Base-by-base conservation (phyloP, 345 rosid species). In the Syzygium aromaticum region DNA sequence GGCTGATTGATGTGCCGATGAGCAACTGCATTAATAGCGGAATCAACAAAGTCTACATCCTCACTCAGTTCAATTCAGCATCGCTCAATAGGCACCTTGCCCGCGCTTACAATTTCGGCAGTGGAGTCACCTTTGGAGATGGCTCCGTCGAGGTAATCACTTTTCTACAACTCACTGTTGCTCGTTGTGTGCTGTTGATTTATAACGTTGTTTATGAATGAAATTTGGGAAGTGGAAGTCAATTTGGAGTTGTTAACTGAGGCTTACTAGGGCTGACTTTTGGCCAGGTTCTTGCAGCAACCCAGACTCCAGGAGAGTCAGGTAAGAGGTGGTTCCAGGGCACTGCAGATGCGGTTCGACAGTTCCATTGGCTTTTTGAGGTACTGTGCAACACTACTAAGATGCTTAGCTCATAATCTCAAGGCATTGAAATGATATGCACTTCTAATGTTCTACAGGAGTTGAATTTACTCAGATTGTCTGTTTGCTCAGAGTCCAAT, bases 1-100 rank as follows among this genome's bases (percentile, higher is more conserved):
- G 99, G 92, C 93, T 97, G 90, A 96, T 97, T 83, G 99, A 96
- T 90, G 99, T 97, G 90, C 99, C 99, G 11, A 97, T 97, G 99
- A 97, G 98, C 93, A 97, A 97, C 91, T 96, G 99, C 93, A 97
- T 96, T 67, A 95, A 95, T 92, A 95, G 98, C 54, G 98, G 99
- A 85, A 92, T 97, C 92, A 97, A 95, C 95, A 96, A 96, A 87
- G 94, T 97, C 21, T 96, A 97, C 93, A 96, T 96, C 92, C 99
- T 95, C 87, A 97, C 99, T 61, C 99, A 96, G 77, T 96, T 90
- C 88, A 97, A 97, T 93, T 96, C 98, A 14, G 96, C 97, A 51
- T 97, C 98, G 40, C 93, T 97, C 86, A 96, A 97, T 89, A 93
- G 98, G 87, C 99, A 97, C 90, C 92, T 96, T 53, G 87, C 98